A percentile compares a stretch with the other conserved stretches of the same genome.
These are phyloP conservation scores for Triticum urartu DNA, from an alignment of 176 grass and related monocot genomes.

Conservation along the genomic window DNA sequence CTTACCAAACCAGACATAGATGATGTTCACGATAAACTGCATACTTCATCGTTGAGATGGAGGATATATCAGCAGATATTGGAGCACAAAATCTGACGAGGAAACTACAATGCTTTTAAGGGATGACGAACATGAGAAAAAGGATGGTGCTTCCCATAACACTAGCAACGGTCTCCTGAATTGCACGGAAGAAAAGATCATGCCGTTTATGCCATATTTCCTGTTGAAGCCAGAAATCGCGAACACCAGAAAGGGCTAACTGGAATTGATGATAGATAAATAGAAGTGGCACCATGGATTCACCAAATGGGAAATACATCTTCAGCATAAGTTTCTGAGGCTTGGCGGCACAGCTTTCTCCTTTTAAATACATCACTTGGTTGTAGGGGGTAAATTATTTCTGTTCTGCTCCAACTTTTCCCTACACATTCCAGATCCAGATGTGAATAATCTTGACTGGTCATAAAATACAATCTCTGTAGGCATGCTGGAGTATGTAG, in stretches of 20 bases:
- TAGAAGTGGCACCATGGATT: not conserved
- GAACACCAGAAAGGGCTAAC: not conserved
- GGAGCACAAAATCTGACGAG: not conserved
- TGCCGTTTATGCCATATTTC: not conserved
- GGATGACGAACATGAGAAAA: not conserved
- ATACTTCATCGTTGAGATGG: not conserved
- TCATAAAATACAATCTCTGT: not conserved
- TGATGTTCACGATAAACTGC: not conserved
- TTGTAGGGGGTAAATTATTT: not conserved
- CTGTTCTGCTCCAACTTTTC: not conserved
- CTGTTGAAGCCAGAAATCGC: not conserved
- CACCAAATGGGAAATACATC: not conserved
- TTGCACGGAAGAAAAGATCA: not conserved
- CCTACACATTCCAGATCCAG: not conserved
- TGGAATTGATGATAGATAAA: not conserved
- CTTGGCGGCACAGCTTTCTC: not conserved
- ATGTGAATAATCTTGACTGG: not conserved
- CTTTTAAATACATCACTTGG: not conserved
- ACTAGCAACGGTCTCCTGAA: not conserved
- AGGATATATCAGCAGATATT: not conserved
- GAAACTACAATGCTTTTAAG: not conserved
- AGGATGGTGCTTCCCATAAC: not conserved
- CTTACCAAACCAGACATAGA: too few species aligned
- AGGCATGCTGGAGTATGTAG: not conserved
- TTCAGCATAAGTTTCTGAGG: not conserved